Evolutionary conservation across 176 grass and related monocot genomes (phyloP).

Genomic region (Urochloa ruziziensis): DNA sequence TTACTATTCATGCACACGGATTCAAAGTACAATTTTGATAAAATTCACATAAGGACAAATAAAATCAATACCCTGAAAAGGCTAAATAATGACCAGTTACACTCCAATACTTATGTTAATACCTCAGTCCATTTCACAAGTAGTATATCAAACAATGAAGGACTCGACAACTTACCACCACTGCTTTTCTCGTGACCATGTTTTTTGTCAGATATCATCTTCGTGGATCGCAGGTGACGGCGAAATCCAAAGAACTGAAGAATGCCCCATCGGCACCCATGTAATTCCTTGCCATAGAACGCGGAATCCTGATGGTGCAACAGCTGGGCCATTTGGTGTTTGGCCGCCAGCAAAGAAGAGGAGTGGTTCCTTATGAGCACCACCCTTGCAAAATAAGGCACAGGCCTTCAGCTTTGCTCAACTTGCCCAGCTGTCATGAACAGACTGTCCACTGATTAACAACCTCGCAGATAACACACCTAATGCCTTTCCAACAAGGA

Average conservation of each 20-base stretch:
- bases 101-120: background rate
- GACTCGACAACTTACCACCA: slow-evolving; percentile 24
- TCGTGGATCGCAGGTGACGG: slow-evolving; percentile 28
- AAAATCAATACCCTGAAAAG: background rate
- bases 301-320: slow-evolving; percentile 59
- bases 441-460: slow-evolving; percentile 42
- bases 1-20: background rate
- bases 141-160: background rate
- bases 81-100: slow-evolving; percentile 4
- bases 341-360: slow-evolving; percentile 26
- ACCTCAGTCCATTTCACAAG: background rate
- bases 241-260: slow-evolving; percentile 79
- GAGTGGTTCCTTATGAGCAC: slow-evolving; percentile 20
- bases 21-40: background rate
- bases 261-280: slow-evolving; percentile 56
- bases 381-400: slow-evolving; percentile 18
- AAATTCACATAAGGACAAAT: background rate
- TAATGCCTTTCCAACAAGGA: slow-evolving; percentile 23
- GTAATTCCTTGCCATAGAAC: slow-evolving; percentile 55
- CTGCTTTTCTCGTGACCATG: slow-evolving; percentile 41
- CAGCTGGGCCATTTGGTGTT: slow-evolving; percentile 48
- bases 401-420: slow-evolving; percentile 15
- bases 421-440: slow-evolving; percentile 30
- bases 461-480: slow-evolving; percentile 4
- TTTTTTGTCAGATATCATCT: slow-evolving; percentile 54